Evolutionary conservation across 2,329 filamentous ascomycete genomes (phyloP).

Genomic region (Trichophyton verrucosum): DNA sequence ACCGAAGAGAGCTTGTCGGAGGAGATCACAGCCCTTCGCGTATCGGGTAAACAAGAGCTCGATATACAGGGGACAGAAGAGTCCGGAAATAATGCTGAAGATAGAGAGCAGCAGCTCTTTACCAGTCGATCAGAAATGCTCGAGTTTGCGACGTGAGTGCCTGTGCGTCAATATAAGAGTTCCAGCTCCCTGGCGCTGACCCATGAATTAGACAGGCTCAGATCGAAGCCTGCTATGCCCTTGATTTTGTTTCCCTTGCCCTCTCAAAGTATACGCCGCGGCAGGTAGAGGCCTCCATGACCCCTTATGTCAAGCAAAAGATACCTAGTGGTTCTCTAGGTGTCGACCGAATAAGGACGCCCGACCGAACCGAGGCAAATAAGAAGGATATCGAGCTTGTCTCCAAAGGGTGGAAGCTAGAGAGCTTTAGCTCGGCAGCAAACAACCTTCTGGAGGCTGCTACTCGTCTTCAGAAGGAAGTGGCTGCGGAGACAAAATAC

Average conservation of each 20-base stretch:
- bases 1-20: constrained; percentile 59
- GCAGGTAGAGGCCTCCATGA: constrained; percentile 58
- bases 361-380: constrained; percentile 46
- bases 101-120: constrained; percentile 31
- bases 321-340: constrained; percentile 65
- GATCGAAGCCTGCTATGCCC: constrained; percentile 47
- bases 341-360: constrained; percentile 50
- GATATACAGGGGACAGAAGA: constrained; percentile 25
- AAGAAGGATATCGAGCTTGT: constrained; percentile 42
- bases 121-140: constrained; percentile 35
- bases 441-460: constrained; percentile 63
- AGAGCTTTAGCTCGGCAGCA: constrained; percentile 62
- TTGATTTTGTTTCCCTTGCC: constrained; percentile 74
- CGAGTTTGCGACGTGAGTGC: constrained; percentile 31
- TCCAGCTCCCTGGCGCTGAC: background rate
- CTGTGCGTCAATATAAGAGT: background rate
- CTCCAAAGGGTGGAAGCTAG: constrained; percentile 60
- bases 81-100: constrained; percentile 26
- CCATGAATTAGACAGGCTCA: constrained; percentile 28
- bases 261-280: constrained; percentile 69
- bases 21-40: constrained; percentile 44
- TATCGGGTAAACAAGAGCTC: constrained; percentile 37
- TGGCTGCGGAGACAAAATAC: constrained; percentile 68
- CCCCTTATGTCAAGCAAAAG: constrained; percentile 54
- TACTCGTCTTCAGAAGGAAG: constrained; percentile 60